phyloP scores from a whole-genome alignment of 1,284 basidiomycete genomes.

The Puccinia novopanici region DNA sequence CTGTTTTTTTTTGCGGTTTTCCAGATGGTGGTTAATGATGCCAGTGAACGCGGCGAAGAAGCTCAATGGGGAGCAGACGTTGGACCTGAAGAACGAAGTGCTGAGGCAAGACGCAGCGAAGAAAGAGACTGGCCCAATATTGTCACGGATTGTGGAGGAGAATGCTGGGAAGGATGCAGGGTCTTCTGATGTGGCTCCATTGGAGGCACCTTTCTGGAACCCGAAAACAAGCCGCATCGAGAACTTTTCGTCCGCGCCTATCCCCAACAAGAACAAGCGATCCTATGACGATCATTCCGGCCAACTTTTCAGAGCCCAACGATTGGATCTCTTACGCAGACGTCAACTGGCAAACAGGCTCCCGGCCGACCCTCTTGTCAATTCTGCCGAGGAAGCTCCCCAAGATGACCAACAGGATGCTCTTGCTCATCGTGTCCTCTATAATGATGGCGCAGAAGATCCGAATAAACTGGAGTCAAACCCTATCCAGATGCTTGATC shows the following conservation, averaged over 20 bases:
- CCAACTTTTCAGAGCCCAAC: background rate
- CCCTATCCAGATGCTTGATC: background rate
- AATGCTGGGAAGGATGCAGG: background rate
- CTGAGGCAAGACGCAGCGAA: background rate
- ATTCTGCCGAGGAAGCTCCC: background rate
- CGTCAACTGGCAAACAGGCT: background rate
- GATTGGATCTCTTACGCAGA: background rate
- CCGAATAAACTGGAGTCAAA: background rate
- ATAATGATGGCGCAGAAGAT: background rate
- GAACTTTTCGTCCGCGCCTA: background rate
- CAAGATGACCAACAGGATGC: background rate
- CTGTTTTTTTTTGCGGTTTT: background rate
- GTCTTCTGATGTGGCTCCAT: background rate
- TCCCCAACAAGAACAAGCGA: background rate
- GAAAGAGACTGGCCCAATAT: background rate
- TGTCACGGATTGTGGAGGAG: conserved; percentile 10
- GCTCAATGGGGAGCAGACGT: background rate
- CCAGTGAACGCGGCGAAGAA: conserved; percentile 26
- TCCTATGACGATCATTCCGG: background rate
- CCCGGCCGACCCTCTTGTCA: background rate
- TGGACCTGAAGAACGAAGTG: conserved; percentile 20
- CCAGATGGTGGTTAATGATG: conserved; percentile 48
- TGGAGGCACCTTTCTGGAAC: conserved; percentile 36
- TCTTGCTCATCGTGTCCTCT: background rate
- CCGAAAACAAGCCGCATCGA: conserved; percentile 42